These are phyloP conservation scores for Rhinocladiella similis DNA, from an alignment of 2,329 filamentous ascomycete genomes.

Conservation along the genomic window DNA sequence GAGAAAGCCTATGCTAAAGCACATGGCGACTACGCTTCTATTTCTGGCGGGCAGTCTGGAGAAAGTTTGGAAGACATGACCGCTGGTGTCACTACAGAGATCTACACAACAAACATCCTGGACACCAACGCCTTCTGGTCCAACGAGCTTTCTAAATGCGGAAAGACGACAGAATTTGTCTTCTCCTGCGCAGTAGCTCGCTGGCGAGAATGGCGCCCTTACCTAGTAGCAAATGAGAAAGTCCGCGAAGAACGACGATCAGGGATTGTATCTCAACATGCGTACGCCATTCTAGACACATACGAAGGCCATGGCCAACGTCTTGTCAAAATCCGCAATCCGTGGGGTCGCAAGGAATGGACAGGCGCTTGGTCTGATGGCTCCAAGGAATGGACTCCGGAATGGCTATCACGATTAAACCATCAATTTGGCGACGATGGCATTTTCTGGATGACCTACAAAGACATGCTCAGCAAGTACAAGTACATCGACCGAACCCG, in stretches of 20 bases:
- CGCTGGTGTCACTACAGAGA: constrained; percentile 50
- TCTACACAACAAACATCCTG: constrained; percentile 48
- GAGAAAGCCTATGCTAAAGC: constrained; percentile 78
- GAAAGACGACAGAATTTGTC: constrained; percentile 65
- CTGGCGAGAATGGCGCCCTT: constrained; percentile 32
- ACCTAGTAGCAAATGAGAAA: constrained; percentile 21
- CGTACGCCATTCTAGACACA: constrained; percentile 60
- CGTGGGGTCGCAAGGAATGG: constrained; percentile 82
- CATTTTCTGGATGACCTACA: constrained; percentile 62
- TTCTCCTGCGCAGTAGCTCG: constrained; percentile 49
- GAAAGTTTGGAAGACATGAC: constrained; percentile 62
- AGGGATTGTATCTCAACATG: constrained; percentile 52
- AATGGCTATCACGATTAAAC: constrained; percentile 71
- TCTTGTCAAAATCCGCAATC: constrained; percentile 64
- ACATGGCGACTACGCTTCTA: constrained; percentile 75
- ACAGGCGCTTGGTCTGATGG: constrained; percentile 80
- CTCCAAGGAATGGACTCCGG: constrained; percentile 79
- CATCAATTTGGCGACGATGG: constrained; percentile 79
- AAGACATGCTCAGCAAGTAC: constrained; percentile 59
- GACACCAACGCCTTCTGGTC: constrained; percentile 80
- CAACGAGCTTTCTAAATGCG: constrained; percentile 76
- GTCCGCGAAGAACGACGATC: constrained; percentile 40
- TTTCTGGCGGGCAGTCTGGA: constrained; percentile 72
- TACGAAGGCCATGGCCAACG: constrained; percentile 63
- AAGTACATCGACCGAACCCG: constrained; percentile 62